Evolutionary conservation across 768 basidiomycete species (phyloP), one percentile per base, ranked within the genome.

Genomic region (Hygrophoropsis aurantiaca): DNA sequence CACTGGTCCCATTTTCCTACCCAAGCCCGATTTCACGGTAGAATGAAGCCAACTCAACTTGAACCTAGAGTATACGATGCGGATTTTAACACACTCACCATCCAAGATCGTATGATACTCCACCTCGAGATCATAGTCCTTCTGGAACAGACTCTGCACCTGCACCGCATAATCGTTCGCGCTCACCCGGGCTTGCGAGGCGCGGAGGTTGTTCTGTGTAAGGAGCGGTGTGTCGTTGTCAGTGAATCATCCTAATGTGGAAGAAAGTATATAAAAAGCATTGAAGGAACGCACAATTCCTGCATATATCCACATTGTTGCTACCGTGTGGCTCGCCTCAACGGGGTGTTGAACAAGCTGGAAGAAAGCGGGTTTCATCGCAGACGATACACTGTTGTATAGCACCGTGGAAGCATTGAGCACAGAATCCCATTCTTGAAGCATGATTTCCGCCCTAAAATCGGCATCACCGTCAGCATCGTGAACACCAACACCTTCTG

Each of bases 291-390:
- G 27, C 13, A 30, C 74, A 76, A 80, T 87, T 11, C 85, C 84
- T 35, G 81, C 82, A 19, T 70, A 65, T 23, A 87, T 71, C 55
- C 81, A 71, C 72, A 87, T 74, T 45, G 74, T 73, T 15, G 73
- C 77, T 19, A 85, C 59, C 41, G 80, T 85, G 37, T 72, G 67
- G 51, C 78, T 80, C 1, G 83, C 83, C 40, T 77, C 60, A 16
- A 84, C 74, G 3, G 83, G 79, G 55, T 85, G 82, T 24, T 83
- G 81, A 1, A 90, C 76, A n/a, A 83, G 72, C 59, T 90, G 74
- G 76, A 80, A 87, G 70, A 80, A 89, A 0, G 85, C 78, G 2
- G 82, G 71, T 54, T 84, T 68, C 47, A 65, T 72, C 1, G 55
- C 68, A n/a, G 65, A 49, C 0, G 77, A 61, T 5, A 87, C 66